These are phyloP conservation scores for Ceratocystis huliohia DNA, from an alignment of 2,329 filamentous ascomycete genomes.

Conservation along the genomic window DNA sequence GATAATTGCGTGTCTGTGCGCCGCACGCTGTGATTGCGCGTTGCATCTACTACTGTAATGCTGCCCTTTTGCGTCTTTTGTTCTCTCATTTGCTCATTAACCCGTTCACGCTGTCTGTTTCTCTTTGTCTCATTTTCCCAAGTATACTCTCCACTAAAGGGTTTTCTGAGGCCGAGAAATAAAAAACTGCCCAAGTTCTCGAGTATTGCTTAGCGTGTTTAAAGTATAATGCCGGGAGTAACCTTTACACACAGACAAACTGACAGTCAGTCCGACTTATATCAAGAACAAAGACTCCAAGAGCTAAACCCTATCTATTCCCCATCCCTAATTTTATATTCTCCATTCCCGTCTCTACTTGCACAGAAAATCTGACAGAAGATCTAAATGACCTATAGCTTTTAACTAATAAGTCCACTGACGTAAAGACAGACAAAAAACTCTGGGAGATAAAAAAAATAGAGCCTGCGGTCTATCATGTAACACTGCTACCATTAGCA, in stretches of 20 bases:
- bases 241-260: conserved; percentile 7
- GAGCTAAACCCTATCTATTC: not conserved
- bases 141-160: no score
- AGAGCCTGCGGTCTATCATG: conserved; percentile 1
- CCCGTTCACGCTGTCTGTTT: not conserved
- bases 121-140: not conserved
- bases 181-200: not conserved
- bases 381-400: not conserved
- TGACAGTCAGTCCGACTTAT: not conserved
- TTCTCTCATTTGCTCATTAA: not conserved
- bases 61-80: not conserved
- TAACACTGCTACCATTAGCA: not conserved
- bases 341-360: not conserved
- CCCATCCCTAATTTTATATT: not conserved
- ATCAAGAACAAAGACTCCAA: not conserved
- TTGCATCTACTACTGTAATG: not conserved
- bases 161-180: no score
- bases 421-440: no score
- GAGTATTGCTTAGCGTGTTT: not conserved
- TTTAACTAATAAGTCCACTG: not conserved
- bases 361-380: not conserved
- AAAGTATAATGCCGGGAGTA: conserved; percentile 1
- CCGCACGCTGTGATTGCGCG: not conserved
- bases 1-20: not conserved
- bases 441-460: not conserved